Evolutionary conservation across 352 stramenopile species (phyloP), one percentile per base, ranked within the genome.

Genomic region (Phytophthora vignae): DNA sequence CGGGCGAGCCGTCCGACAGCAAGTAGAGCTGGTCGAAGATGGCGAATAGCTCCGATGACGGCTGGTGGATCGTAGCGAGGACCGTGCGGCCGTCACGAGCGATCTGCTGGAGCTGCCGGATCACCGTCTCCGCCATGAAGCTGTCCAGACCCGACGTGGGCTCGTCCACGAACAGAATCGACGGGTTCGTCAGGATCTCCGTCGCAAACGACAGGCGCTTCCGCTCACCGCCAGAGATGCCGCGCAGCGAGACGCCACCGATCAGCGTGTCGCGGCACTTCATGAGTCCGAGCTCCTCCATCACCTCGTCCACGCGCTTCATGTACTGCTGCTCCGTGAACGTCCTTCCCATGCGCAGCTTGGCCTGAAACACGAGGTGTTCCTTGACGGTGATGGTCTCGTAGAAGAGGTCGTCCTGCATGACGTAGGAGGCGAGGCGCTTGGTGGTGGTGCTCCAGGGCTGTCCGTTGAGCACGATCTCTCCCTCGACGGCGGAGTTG

Each of bases 381-480:
- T 95, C 90, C 48, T 75, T 75, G 21, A 77, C 70, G 0, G 95
- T 98, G n/a, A 98, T 74, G 67, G 93, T 96, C 33, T 77, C 70
- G 64, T 97, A 87, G 54, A 98, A 85, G n/a, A 98, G 78, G 75
- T 98, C 92, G 69, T 98, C 94, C 67, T 97, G 91, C 77, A 93
- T 94, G 22, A 98, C 88, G 63, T 97, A 98, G 54, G 78, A 88
- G 11, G 78, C 42, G n/a, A 76, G 48, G 12, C 76, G 75, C 25
- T 85, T 87, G 3, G 70, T 77, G 9, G 49, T 49, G 36, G 79
- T 72, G 10, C 42, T 75, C 81, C 78, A 89, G 3, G 71, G 71
- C 27, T 78, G 64, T 33, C 77, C 81, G 54, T 87, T 91, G 38
- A 98, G 79, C 6, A 59, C 75, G 31, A 89, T 87, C 0, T 52